Evolutionary conservation across 2,329 filamentous ascomycete genomes (phyloP), one percentile per base, ranked within the genome.

Genomic region (Westerdykella sp.): DNA sequence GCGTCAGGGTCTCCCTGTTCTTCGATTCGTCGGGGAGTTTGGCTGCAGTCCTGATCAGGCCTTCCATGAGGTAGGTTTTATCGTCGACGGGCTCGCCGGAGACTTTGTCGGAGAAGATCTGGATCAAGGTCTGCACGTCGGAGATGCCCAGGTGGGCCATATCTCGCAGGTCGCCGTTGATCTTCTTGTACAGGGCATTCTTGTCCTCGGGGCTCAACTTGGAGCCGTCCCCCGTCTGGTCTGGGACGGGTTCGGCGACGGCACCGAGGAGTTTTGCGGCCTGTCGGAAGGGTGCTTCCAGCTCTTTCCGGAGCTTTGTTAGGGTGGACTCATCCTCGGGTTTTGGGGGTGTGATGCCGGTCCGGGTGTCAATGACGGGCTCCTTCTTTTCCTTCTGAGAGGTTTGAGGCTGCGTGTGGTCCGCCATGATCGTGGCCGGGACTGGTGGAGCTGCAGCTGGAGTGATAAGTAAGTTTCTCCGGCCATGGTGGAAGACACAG

Each of bases 31-130:
- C 65, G 2, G 71, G 70, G 6, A 74, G 55, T 9, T 60, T 61
- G 12, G 69, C 60, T 15, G 70, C 71, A n/a, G 68, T 65, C 46
- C 73, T 66, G 39, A 82, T 74, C 45, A 81, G 58, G 18, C 71
- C 68, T 55, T 82, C 79, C 77, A 81, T 81, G 11, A 78, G 65
- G 54, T 80, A 80, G 1, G 73, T 73, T 57, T 77, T 81, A 55
- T 85, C 82, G 53, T 85, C 71, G 13, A 79, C 63, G 6, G 73
- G 72, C 34, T 77, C 68, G 2, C 77, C 76, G n/a, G 72, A 71
- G 43, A 64, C 54, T 40, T 63, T 65, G 35, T 65, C 46, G 35
- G 61, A 57, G 30, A 62, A 56, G 1, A 69, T 58, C 2, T 68
- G 53, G 15, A 67, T 52, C 37, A 72, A 47, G 1, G 67, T 66